Base-by-base conservation (phyloP, 495 filamentous ascomycete genomes). In the Aspergillus asperescens region DNA sequence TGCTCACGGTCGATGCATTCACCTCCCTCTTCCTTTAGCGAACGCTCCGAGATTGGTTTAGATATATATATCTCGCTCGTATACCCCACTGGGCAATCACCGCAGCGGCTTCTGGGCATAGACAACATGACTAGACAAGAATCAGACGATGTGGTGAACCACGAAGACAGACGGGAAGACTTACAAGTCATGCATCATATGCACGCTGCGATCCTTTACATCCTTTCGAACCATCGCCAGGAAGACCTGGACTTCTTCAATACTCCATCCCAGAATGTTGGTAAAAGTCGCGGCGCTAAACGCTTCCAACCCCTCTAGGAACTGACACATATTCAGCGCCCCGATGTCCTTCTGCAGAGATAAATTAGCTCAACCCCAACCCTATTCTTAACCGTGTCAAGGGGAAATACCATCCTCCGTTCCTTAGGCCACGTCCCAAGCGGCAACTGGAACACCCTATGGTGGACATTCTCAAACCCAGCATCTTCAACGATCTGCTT, bases 151-250 rank as follows among this genome's bases (percentile, higher is more conserved):
- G 13, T 40, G 10, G 15, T 2, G 10, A 28, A 0, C 12, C 25
- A 25, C 20, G 7, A 38, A 3, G 31, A 50, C 9, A 39, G 10
- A n/a, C n/a, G 15, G 13, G n/a, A 7, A 20, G 12, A 43, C 50
- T 45, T 10, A 52, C 50, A 52, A 52, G 16, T 52, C 34, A 23
- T 60, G 39, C 50, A 52, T 44, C 50, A 52, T 37, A 37, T 50
- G 68, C 18, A 48, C 52, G 6, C 52, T 23, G 20, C 45, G 35
- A 9, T 25, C 10, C 37, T 39, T 34, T 15, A 34, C 24, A 28
- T 54, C 44, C 27, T 40, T 25, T 4, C 52, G 9, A 7, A 54
- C 52, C 32, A 41, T 12, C 1, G 22, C 23, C 23, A 54, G 25
- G 16, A 54, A 54, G 0, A 34, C 23, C 8, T 48, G 20, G 1